These are phyloP conservation scores for Mucuna pruriens DNA, from an alignment of 306 rosid genomes.

Conservation along the genomic window DNA sequence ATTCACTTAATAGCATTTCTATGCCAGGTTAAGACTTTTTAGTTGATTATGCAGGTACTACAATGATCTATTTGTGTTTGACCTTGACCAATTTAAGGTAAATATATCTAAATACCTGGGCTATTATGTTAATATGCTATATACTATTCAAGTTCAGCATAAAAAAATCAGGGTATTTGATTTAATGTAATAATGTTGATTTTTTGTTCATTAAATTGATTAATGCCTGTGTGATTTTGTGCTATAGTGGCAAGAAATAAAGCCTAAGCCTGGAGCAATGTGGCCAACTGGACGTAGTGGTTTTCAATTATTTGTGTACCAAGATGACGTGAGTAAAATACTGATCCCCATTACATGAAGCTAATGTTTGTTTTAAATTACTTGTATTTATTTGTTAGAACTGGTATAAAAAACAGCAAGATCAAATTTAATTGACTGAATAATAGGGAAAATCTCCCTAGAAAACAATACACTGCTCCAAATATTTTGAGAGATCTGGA, in stretches of 20 bases:
- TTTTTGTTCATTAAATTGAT: background rate
- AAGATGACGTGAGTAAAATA: constrained; percentile 82
- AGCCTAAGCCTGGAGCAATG: constrained; percentile 92
- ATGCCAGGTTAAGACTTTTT: constrained; percentile 27
- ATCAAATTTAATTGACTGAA: background rate
- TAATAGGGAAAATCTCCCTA: background rate
- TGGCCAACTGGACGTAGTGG: constrained; percentile 99
- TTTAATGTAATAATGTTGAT: constrained; percentile 28
- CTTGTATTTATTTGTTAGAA: background rate
- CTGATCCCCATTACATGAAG: constrained; percentile 25
- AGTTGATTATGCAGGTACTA: constrained; percentile 71
- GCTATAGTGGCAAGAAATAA: constrained; percentile 95
- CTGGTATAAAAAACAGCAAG: background rate
- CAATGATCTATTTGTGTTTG: constrained; percentile 90
- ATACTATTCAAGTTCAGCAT: background rate
- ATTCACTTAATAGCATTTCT: constrained; percentile 32
- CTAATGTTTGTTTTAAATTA: constrained; percentile 28
- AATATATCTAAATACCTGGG: constrained; percentile 25
- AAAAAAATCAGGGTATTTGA: constrained; percentile 1
- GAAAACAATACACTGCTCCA: background rate
- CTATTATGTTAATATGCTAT: constrained; percentile 9
- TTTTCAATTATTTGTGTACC: constrained; percentile 89
- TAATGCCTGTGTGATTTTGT: constrained; percentile 37
- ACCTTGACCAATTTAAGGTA: constrained; percentile 96
- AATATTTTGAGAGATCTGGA: background rate